Conservation (phyloP, 176 grass and related monocot species). For the Aegilops longissima region DNA sequence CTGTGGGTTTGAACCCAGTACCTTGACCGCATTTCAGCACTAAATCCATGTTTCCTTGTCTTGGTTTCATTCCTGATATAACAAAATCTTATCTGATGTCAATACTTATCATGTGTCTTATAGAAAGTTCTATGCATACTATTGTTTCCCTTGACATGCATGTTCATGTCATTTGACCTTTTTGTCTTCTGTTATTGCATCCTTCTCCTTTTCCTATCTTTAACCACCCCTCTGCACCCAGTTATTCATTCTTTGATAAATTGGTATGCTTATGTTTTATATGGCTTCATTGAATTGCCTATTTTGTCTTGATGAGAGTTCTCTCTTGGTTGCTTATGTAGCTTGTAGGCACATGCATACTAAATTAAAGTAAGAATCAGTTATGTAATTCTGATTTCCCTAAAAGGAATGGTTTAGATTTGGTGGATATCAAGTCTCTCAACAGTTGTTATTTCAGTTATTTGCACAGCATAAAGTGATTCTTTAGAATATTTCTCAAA, state of each 20-base stretch:
- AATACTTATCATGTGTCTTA: not conserved
- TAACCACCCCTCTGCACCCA: not conserved
- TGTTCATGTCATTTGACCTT: not conserved
- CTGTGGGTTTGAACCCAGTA: slow-evolving; percentile 4
- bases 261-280: not conserved
- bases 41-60: not conserved
- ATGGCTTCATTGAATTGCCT: not conserved
- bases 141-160: not conserved
- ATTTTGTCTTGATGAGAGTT: not conserved
- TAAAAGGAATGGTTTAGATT: not conserved
- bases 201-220: not conserved
- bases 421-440: slow-evolving; percentile 1
- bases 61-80: not conserved
- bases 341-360: not conserved
- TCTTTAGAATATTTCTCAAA: slow-evolving; percentile 5
- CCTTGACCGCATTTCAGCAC: not conserved
- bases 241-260: not conserved
- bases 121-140: not conserved
- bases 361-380: not conserved
- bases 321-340: not conserved
- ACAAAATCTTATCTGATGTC: not conserved
- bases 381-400: not conserved
- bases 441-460: slow-evolving; percentile 13
- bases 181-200: not conserved
- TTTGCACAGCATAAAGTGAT: slow-evolving; percentile 12